Percentiles rank a stretch among this genome's conserved stretches.
Evolutionary conservation across 2,329 filamentous ascomycete species (phyloP).

Genomic region (Trichocomaceae sp.): DNA sequence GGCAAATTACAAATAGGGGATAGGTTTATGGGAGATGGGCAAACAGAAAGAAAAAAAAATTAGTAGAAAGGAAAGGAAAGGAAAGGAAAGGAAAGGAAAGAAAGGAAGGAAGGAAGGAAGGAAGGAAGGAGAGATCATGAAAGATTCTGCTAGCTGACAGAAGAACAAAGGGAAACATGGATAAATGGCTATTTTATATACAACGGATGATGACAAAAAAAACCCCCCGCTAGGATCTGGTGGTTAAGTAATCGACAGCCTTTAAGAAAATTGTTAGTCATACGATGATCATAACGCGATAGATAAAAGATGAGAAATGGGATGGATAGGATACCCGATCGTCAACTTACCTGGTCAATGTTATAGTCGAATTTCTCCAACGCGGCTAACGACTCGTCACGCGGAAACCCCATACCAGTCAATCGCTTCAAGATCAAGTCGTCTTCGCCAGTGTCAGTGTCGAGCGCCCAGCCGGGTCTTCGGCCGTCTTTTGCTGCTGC

Average conservation of each 20-base stretch:
- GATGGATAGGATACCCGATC: too few species aligned
- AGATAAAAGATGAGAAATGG: too few species aligned
- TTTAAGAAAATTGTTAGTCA: conserved; percentile 12
- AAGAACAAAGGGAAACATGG: background rate
- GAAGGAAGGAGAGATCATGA: background rate
- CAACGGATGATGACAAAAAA: background rate
- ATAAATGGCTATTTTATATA: background rate
- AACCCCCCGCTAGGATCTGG: conserved; percentile 27
- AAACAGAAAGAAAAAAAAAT: background rate
- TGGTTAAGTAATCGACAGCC: conserved; percentile 38
- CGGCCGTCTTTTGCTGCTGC: conserved; percentile 16
- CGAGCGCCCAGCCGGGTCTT: conserved; percentile 60
- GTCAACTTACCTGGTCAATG: conserved; percentile 68
- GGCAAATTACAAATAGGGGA: background rate
- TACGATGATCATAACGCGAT: too few species aligned
- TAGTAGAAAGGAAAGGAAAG: too few species aligned
- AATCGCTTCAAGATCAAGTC: conserved; percentile 86
- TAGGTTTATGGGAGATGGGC: background rate
- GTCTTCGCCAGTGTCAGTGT: conserved; percentile 71
- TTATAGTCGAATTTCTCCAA: conserved; percentile 96
- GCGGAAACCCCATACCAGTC: conserved; percentile 79
- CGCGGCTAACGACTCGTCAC: conserved; percentile 66
- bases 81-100: background rate
- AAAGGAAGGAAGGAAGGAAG: background rate
- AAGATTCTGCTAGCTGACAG: background rate